Evolutionary conservation across 768 basidiomycete species (phyloP), one percentile per base, ranked within the genome.

Genomic region (Russula sp.): DNA sequence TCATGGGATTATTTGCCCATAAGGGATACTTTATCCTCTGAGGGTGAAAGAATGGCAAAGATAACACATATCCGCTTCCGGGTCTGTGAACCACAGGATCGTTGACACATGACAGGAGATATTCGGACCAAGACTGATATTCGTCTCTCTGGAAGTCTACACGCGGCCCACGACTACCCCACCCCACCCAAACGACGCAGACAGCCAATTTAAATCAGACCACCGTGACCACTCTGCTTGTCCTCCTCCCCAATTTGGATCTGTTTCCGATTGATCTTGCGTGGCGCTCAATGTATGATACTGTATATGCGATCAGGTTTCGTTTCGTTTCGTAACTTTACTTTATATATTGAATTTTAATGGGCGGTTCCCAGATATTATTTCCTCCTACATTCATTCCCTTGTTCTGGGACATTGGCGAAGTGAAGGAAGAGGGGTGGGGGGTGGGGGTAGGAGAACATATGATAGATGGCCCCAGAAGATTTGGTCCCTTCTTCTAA

Each of bases 31-130:
- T 40, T 38, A 22, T 49, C 28, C 22, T 63, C 34, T 36, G 42
- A 18, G 42, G 11, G 32, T 48, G 36, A 22, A 38, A 30, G 48
- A 48, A 55, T 32, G 36, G 10, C 53, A 61, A 28, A 56, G 64
- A 61, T 65, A 61, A 57, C 59, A 52, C 44, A 51, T 65, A 34
- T 65, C 59, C 64, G 54, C 55, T 61, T 65, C 64, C 55, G 59
- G 51, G 54, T 50, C 30, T 24, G 44, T 24, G 58, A 64, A 36
- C 44, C 22, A 34, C 24, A 50, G 24, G 24, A 26, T 44, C 3
- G 36, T 36, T 30, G 54, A 51, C 64, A 65, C 64, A 65, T 65
- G 64, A 65, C 64, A 44, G 26, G 46, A 40, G 48, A 32, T 18
- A 51, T 52, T 61, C 24, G 36, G 38, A 50, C 34, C 40, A 59